Evolutionary conservation across 2,329 filamentous ascomycete species (phyloP), one percentile per base, ranked within the genome.

Genomic region (Remersonia thermophila): DNA sequence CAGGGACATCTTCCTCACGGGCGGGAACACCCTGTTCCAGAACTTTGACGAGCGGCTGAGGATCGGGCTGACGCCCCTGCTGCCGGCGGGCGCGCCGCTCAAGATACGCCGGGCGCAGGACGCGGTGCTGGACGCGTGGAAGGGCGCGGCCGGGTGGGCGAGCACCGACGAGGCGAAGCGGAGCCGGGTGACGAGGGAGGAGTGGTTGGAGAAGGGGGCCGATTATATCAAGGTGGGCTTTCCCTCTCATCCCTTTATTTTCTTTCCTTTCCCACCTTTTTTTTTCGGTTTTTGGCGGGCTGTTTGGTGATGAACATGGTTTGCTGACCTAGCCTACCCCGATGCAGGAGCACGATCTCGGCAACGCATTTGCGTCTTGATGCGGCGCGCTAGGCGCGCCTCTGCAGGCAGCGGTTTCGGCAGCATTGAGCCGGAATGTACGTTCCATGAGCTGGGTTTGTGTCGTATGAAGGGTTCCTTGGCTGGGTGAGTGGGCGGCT

Each of bases 151-250:
- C 10, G 69, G 73, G 43, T 98, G 91, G 89, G 82, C 80, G 13
- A 67, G 71, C 10, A 67, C 69, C 1, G 54, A 65, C 23, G 67
- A 67, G 14, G 77, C 77, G 60, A 74, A 69, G 54, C 59, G 63
- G 26, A 75, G 76, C 4, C 80, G 76, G 42, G 71, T 98, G 29
- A 82, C 79, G 2, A 76, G 72, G 50, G 80, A 80, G 47, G 91
- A 96, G 59, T 98, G 85, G 60, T 58, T 74, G 49, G 91, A 98
- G 66, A 95, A 93, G 66, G 91, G 91, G 1, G 69, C 77, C 15
- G 89, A 96, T 50, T 96, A 96, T 63, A 71, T 96, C 56, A 94
- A 93, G 75, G 86, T 73, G 50, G 43, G 67, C 55, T 37, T 36
- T 37, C 11, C 17, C 23, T 12, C 32, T 36, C 30, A 2, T 3